phyloP scores from a whole-genome alignment of 345 rosid species.

The Citrus unshiu region DNA sequence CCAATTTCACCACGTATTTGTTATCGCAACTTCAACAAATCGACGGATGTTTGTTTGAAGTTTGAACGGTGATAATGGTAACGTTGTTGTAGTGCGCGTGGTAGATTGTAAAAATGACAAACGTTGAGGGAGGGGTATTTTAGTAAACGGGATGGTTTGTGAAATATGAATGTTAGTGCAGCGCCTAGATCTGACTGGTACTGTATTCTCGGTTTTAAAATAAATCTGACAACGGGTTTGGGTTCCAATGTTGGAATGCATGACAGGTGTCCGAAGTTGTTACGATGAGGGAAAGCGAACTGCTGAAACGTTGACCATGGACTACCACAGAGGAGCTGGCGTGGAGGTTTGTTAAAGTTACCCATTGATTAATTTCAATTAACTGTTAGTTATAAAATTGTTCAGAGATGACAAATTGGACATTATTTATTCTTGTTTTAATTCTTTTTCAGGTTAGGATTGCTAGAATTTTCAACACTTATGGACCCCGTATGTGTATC shows the following conservation, averaged over 20 bases:
- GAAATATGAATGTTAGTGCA: background rate
- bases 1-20: background rate
- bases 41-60: background rate
- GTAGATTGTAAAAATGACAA: background rate
- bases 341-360: slow-evolving; percentile 54
- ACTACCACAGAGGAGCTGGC: slow-evolving; percentile 87
- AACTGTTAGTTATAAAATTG: background rate
- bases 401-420: background rate
- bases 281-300: slow-evolving; percentile 99
- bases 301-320: slow-evolving; percentile 97
- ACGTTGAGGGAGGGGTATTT: background rate
- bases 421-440: background rate
- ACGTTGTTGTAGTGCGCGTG: background rate
- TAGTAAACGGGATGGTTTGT: background rate
- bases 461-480: slow-evolving; percentile 93
- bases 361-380: background rate
- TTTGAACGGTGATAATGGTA: background rate
- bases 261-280: slow-evolving; percentile 97
- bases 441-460: slow-evolving; percentile 71
- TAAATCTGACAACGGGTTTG: background rate
- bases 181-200: slow-evolving; percentile 5
- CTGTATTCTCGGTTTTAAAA: background rate
- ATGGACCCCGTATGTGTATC: slow-evolving; percentile 98
- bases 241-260: background rate
- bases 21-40: too few species aligned